Evolutionary conservation across 2,329 filamentous ascomycete species (phyloP).

Genomic region (Alternaria triticina): DNA sequence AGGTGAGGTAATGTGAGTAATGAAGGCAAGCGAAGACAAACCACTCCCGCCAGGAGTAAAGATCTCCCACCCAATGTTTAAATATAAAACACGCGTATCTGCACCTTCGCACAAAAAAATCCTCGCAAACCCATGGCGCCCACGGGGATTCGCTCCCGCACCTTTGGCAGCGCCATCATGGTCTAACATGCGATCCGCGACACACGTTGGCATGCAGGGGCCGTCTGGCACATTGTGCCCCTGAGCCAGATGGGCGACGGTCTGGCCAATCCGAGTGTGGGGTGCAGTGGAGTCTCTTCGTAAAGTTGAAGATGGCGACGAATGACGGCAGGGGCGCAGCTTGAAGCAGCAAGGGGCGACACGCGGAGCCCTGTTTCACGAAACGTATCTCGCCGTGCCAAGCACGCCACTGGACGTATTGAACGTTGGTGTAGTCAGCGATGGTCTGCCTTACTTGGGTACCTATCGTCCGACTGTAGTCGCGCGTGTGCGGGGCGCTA

Average conservation of each 20-base stretch:
- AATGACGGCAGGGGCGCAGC: conserved; percentile 24
- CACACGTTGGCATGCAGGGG: conserved; percentile 25
- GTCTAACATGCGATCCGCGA: conserved; percentile 18
- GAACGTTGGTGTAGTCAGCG: conserved; percentile 9
- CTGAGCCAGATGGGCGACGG: conserved; percentile 25
- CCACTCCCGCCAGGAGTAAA: conserved; percentile 1
- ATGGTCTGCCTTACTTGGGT: not conserved
- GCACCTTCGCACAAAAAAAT: conserved; percentile 21
- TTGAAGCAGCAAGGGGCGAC: conserved; percentile 27
- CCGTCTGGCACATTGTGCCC: conserved; percentile 26
- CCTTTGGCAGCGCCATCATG: conserved; percentile 1
- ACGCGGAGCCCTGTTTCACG: conserved; percentile 30
- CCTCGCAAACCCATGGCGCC: conserved; percentile 23
- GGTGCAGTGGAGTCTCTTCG: conserved; percentile 19
- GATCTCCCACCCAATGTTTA: conserved; percentile 18
- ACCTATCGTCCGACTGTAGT: not conserved
- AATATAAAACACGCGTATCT: conserved; percentile 23
- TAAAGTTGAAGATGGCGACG: conserved; percentile 9
- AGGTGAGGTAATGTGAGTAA: not conserved
- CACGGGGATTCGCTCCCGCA: conserved; percentile 24
- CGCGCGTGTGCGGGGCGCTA: conserved; percentile 2
- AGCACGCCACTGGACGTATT: conserved; percentile 13
- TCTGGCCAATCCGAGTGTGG: conserved; percentile 30
- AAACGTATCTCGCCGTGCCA: conserved; percentile 28
- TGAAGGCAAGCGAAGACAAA: conserved; percentile 1